Evolutionary conservation across 345 rosid species (phyloP).

Genomic region (Eucalyptus cloeziana): DNA sequence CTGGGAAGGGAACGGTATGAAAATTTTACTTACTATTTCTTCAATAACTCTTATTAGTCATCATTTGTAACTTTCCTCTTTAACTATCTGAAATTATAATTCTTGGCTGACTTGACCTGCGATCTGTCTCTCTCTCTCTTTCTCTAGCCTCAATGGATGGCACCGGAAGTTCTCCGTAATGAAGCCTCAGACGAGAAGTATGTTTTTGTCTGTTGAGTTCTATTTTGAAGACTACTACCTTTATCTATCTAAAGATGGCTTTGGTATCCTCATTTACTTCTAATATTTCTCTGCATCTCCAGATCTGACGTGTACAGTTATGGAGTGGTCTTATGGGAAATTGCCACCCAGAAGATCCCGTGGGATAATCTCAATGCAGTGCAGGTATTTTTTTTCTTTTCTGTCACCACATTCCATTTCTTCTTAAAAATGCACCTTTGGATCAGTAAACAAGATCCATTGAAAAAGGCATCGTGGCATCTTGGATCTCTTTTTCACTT

Average conservation of each 20-base stretch:
- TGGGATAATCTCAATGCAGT: slow-evolving; percentile 94
- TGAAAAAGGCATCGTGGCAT: not conserved
- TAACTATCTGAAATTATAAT: not conserved
- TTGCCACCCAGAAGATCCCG: slow-evolving; percentile 90
- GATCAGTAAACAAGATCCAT: not conserved
- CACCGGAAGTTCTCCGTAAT: slow-evolving; percentile 95
- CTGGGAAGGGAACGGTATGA: slow-evolving; percentile 90
- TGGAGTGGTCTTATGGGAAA: slow-evolving; percentile 94
- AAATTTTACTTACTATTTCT: not conserved
- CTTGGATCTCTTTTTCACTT: not conserved
- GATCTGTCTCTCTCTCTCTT: not conserved
- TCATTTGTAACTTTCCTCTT: not conserved
- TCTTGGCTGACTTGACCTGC: not conserved
- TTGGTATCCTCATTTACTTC: not conserved
- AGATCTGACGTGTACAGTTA: slow-evolving; percentile 97
- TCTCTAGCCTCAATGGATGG: slow-evolving; percentile 98
- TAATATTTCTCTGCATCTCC: not conserved
- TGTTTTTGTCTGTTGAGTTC: not conserved
- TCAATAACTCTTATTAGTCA: not conserved
- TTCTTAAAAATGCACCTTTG: not conserved
- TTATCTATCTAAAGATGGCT: not conserved
- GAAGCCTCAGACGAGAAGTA: slow-evolving; percentile 98
- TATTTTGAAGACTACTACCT: not conserved
- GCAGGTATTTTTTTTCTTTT: slow-evolving; percentile 47
- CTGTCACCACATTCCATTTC: not conserved